Base-by-base conservation (phyloP, 2,329 filamentous ascomycete genomes). In the Aspergillus calidoustus region DNA sequence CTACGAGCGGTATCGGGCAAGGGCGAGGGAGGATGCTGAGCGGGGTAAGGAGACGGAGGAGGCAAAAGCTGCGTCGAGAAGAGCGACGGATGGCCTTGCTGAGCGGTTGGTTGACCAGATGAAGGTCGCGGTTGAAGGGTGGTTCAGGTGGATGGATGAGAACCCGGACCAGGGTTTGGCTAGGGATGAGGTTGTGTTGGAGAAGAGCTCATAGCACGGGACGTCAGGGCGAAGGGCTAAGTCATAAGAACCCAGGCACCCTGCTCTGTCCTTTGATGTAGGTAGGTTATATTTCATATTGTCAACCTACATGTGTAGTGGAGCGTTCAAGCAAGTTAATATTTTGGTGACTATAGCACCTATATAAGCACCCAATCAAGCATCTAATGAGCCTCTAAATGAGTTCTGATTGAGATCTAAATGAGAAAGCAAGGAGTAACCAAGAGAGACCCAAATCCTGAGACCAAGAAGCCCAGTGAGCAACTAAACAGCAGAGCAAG, bases 41-140 rank as follows among this genome's bases (percentile, higher is more conserved):
- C 19, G 43, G 31, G 55, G 28, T 2, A 58, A 58, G 17, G 23
- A 54, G 15, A 25, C 22, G 1, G 53, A 54, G 8, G 41, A 54
- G 28, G 44, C 25, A 17, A 56, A 38, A 28, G 15, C 9, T 7
- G 28, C 46, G 6, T 44, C 54, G 44, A 47, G 46, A 22, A 49
- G 31, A 30, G 46, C 3, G n/a, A 56, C 54, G 17, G 54, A 57
- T 19, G 54, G 41, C 2, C 15, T 59, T 19, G 57, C 57, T 25
- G 28, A n/a, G 17, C 49, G 57, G 8, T 17, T 59, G 28, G 25
- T 38, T 23, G 31, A 34, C 3, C 49, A 59, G 41, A 59, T 59
- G 57, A 9, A 22, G 22, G 25, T 11, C 13, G 57, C 57, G 7
- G 50, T 54, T 3, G 41, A 59, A 1, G 19, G 9, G 2, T 59